phyloP scores from a whole-genome alignment of 305 asterid species.

The Fraxinus ornus region DNA sequence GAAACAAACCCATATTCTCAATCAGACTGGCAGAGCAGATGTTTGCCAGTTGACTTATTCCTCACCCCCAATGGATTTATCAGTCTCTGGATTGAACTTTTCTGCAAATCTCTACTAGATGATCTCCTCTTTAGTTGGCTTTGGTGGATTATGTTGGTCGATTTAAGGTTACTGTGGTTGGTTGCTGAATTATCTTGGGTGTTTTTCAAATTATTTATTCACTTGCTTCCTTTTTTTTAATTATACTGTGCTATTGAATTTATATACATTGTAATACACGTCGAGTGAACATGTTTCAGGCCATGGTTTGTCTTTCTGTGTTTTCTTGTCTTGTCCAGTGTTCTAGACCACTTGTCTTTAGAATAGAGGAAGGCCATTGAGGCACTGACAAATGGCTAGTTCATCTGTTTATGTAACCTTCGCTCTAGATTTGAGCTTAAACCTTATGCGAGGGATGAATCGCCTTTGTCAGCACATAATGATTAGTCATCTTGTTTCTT shows the following conservation, averaged over 20 bases:
- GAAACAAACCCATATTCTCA: not conserved
- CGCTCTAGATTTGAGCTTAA: not conserved
- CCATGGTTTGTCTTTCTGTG: not conserved
- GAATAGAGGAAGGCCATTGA: not conserved
- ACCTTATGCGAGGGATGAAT: not conserved
- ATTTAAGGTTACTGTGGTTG: not conserved
- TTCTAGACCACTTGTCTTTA: not conserved
- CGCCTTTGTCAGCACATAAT: not conserved
- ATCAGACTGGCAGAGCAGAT: not conserved
- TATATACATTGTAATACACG: not conserved
- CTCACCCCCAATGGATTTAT: not conserved
- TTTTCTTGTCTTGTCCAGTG: not conserved
- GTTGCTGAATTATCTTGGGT: not conserved
- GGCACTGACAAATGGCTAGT: not conserved
- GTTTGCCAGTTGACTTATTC: not conserved
- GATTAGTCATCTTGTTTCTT: not conserved
- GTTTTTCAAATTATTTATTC: not conserved
- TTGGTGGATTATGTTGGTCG: not conserved
- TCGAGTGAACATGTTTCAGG: not conserved
- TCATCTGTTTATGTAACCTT: not conserved
- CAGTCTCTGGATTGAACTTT: not conserved
- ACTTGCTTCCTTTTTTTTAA: not conserved
- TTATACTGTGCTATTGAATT: not conserved
- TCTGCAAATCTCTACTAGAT: not conserved
- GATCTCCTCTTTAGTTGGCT: not conserved